Evolutionary conservation across 345 rosid genomes (phyloP), one percentile per base, ranked within the genome.

Genomic region (Eucalyptus paniculata): DNA sequence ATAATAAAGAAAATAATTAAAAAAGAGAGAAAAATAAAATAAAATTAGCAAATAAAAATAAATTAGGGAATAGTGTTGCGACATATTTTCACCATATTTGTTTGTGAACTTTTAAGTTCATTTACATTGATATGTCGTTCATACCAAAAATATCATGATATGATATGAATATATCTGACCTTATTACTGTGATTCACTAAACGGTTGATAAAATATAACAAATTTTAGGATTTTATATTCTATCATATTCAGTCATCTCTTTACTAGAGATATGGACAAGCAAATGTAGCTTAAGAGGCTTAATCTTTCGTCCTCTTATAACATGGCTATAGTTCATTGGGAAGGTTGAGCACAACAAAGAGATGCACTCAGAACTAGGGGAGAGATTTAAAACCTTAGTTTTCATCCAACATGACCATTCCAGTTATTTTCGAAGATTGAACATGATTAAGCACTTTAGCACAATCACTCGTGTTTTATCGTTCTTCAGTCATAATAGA

Each of bases 171-270:
- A 18, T 53, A 53, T 53, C 4, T 18, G 1, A 18, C 0, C 2
- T 53, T 18, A 53, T 53, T 53, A 53, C 1, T 0, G 1, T 7
- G 56, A 53, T 53, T 53, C 2, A 53, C 10, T 0, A 53, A 53
- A 19, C 5, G 1, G 2, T 19, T 53, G 5, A 53, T 19, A 8
- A 19, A 53, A 53, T 53, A 19, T 17, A 53, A 0, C 2, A 53
- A 53, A 53, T 53, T 53, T 0, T 19, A 19, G 10, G 2, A 53
- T 53, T 53, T 53, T 0, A 0, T 53, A 19, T 53, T 18, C 10
- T 53, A 19, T 19, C 4, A 53, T 53, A 19, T 53, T 0, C 0
- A 19, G 0, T 53, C 0, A 0, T 19, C 3, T 53, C 58, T 19
- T 53, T 53, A 53, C 0, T 53, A 53, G 0, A 53, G 24, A 53